Conservation (phyloP, 1,284 basidiomycete species). For the Exobasidium rhododendri region DNA sequence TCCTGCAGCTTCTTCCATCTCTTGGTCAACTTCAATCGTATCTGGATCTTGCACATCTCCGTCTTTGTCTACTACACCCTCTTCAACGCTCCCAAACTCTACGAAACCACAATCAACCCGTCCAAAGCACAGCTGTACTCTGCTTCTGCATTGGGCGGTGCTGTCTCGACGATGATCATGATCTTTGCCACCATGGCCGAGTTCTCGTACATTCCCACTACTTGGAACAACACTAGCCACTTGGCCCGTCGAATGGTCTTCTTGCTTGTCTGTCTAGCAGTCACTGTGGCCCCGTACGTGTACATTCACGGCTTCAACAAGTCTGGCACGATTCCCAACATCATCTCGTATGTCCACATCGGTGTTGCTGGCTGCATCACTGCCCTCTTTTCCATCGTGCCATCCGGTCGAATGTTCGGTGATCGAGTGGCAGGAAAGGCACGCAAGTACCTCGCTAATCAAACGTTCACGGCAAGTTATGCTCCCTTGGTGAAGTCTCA, state of each 20-base stretch:
- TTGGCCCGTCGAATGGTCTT: slow-evolving; percentile 49
- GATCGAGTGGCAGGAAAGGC: slow-evolving; percentile 53
- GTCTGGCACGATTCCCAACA: slow-evolving; percentile 33
- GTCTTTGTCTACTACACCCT: slow-evolving; percentile 55
- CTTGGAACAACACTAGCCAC: slow-evolving; percentile 55
- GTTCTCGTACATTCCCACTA: slow-evolving; percentile 52
- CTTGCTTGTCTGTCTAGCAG: slow-evolving; percentile 47
- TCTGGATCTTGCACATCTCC: slow-evolving; percentile 54
- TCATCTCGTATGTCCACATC: slow-evolving; percentile 46
- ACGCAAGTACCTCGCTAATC: slow-evolving; percentile 54
- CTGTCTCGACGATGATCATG: slow-evolving; percentile 52
- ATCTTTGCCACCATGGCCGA: slow-evolving; percentile 52
- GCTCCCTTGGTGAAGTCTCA: slow-evolving; percentile 41
- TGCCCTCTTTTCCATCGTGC: slow-evolving; percentile 49
- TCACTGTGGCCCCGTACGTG: slow-evolving; percentile 50
- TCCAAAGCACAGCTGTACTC: slow-evolving; percentile 41
- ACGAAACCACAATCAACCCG: slow-evolving; percentile 61
- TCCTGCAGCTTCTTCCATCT: slow-evolving; percentile 47
- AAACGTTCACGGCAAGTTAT: slow-evolving; percentile 54
- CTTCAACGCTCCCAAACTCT: slow-evolving; percentile 84
- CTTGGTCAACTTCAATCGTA: slow-evolving; percentile 55
- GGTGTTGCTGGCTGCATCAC: slow-evolving; percentile 46
- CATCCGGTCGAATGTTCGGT: slow-evolving; percentile 52
- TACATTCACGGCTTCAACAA: slow-evolving; percentile 51
- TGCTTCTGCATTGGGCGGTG: slow-evolving; percentile 52